These are phyloP conservation scores for Amphibolis antarctica DNA, from an alignment of 106 monocot species.

Conservation along the genomic window DNA sequence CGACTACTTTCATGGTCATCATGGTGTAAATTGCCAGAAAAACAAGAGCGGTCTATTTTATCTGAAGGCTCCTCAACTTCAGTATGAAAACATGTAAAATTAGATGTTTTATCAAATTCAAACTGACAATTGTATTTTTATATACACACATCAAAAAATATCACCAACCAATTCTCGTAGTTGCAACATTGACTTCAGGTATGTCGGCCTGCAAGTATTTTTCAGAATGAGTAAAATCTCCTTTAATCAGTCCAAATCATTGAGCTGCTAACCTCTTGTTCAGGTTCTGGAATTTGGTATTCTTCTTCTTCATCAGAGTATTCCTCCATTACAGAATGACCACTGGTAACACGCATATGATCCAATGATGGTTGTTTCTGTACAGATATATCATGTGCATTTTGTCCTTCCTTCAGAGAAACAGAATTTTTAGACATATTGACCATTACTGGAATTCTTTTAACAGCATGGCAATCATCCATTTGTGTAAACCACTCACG, in stretches of 20 bases:
- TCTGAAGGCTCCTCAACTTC: constrained; percentile 29
- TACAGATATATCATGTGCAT: constrained; percentile 21
- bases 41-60: constrained; percentile 52
- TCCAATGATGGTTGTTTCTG: constrained; percentile 10
- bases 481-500: constrained; percentile 95
- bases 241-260: neutral
- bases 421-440: constrained; percentile 32
- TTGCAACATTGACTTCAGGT: constrained; percentile 19
- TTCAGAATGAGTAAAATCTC: constrained; percentile 4
- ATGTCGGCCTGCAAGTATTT: constrained; percentile 5
- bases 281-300: constrained; percentile 44
- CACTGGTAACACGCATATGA: constrained; percentile 33
- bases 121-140: neutral
- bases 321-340: constrained; percentile 57
- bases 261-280: constrained; percentile 34
- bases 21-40: constrained; percentile 61
- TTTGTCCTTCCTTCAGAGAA: constrained; percentile 42
- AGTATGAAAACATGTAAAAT: constrained; percentile 1
- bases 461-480: constrained; percentile 47
- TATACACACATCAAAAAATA: constrained; percentile 10
- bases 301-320: constrained; percentile 93
- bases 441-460: constrained; percentile 68
- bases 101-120: neutral
- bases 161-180: constrained; percentile 40
- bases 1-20: constrained; percentile 68